Conservation (phyloP, 768 basidiomycete species). For the Trametes coccinea region DNA sequence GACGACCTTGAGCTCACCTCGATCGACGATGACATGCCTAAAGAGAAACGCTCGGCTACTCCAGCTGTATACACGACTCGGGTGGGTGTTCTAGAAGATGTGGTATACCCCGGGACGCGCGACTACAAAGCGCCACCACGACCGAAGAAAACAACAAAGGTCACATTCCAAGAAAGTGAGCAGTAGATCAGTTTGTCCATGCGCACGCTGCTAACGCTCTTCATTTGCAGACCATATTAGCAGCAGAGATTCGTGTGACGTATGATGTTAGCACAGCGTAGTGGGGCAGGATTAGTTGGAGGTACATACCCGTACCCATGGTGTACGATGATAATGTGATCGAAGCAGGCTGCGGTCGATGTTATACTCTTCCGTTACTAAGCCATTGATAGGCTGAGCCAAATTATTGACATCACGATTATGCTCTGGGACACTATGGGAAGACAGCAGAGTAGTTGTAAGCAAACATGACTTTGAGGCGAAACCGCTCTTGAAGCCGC, state of each 20-base stretch:
- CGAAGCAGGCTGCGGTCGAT: neutral
- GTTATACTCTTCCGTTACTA: neutral
- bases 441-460: too few relatives aligned
- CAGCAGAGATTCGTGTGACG: neutral
- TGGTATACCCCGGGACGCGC: constrained; percentile 13
- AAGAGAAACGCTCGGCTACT: neutral
- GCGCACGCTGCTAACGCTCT: neutral
- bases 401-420: too few relatives aligned
- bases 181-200: too few relatives aligned
- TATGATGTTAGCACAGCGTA: neutral
- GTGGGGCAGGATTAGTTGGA: neutral
- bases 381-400: too few relatives aligned
- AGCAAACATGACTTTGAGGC: too few relatives aligned
- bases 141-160: constrained; percentile 8
- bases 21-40: neutral
- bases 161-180: neutral
- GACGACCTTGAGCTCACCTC: constrained; percentile 14
- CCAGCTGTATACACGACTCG: constrained; percentile 16
- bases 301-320: neutral
- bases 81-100: constrained; percentile 19
- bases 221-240: neutral
- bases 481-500: too few relatives aligned
- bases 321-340: constrained; percentile 5
- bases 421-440: too few relatives aligned
- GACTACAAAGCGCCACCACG: constrained; percentile 16